These are phyloP conservation scores for Conticribra weissflogii DNA, from an alignment of 108 stramenopile genomes.

Conservation along the genomic window DNA sequence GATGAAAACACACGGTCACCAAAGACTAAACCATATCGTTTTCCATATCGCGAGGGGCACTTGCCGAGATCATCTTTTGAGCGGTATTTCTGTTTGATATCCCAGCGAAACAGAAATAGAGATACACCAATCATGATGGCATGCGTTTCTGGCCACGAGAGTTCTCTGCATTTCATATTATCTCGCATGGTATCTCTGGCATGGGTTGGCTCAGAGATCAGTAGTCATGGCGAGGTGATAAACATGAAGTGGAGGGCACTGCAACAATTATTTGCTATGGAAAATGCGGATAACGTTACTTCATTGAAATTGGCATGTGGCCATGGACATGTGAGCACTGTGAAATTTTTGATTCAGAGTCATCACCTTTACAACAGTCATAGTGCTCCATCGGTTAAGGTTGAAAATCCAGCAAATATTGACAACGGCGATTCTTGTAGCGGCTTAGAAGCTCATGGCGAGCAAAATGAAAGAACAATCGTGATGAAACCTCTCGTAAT, in stretches of 20 bases:
- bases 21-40: too few species aligned
- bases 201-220: not conserved
- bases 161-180: slow-evolving; percentile 20
- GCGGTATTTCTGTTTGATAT: slow-evolving; percentile 26
- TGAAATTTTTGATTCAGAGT: slow-evolving; percentile 36
- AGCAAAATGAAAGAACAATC: not conserved
- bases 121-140: slow-evolving; percentile 80
- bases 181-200: slow-evolving; percentile 18
- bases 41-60: too few species aligned
- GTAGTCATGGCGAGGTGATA: too few species aligned
- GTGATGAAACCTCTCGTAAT: slow-evolving; percentile 29
- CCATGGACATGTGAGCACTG: slow-evolving; percentile 48
- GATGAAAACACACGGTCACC: too few species aligned
- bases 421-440: slow-evolving; percentile 1
- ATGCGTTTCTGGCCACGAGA: slow-evolving; percentile 26
- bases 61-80: too few species aligned
- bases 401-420: not conserved
- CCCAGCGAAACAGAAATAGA: slow-evolving; percentile 52
- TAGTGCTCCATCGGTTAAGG: not conserved
- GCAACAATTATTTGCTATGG: slow-evolving; percentile 19
- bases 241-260: slow-evolving; percentile 32
- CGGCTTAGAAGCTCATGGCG: not conserved
- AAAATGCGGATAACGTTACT: slow-evolving; percentile 22
- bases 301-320: slow-evolving; percentile 56
- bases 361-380: slow-evolving; percentile 1